phyloP scores from a whole-genome alignment of 805 yeast species.

The Blastobotrys terrestris region DNA sequence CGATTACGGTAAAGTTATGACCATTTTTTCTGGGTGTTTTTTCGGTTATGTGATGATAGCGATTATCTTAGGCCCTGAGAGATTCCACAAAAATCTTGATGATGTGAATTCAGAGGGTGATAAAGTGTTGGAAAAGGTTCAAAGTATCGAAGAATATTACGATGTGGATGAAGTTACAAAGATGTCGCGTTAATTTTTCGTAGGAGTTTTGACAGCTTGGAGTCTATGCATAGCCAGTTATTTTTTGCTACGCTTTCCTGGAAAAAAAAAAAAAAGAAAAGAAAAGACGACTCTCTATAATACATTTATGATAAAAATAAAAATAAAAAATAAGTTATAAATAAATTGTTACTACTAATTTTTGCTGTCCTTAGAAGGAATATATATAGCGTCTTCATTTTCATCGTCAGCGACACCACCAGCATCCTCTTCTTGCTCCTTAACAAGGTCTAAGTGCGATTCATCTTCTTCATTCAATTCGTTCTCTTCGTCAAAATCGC shows the following conservation, averaged over 20 bases:
- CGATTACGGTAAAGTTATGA: conserved; percentile 68
- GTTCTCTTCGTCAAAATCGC: conserved; percentile 42
- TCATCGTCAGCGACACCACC: conserved; percentile 4
- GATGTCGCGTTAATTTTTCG: no score
- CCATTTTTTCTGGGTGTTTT: conserved; percentile 61
- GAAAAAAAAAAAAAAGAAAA: no score
- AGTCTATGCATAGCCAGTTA: no score
- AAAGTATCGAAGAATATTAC: not conserved
- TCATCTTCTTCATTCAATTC: conserved; percentile 31
- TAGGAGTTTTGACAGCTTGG: no score
- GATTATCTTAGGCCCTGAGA: conserved; percentile 54
- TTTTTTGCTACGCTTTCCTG: no score
- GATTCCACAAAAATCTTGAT: conserved; percentile 7
- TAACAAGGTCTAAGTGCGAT: not conserved
- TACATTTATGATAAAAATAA: not conserved
- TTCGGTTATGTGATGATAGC: conserved; percentile 46
- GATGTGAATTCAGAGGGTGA: not conserved
- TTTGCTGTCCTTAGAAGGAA: not conserved
- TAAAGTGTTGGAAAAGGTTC: not conserved
- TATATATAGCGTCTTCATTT: not conserved
- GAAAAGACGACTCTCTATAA: not conserved
- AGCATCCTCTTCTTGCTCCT: conserved; percentile 3
- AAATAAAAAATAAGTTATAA: not conserved
- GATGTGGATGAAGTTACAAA: no score
- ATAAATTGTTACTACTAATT: not conserved